Percentiles rank a stretch among this genome's conserved stretches.
Evolutionary conservation across 306 rosid species (phyloP).

Genomic region (Psophocarpus tetragonolobus): DNA sequence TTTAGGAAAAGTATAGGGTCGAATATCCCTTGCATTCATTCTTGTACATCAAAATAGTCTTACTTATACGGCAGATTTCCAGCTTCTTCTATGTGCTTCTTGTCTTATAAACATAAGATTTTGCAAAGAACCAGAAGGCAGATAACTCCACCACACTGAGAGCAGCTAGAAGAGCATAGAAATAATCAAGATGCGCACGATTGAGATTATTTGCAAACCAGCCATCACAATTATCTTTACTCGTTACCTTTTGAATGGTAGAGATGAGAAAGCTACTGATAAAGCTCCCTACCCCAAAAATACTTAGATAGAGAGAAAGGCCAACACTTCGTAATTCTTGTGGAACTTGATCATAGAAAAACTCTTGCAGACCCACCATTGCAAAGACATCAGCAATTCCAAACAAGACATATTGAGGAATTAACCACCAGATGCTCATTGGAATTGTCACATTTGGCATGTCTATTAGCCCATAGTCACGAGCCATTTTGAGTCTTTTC

Average conservation of each 20-base stretch:
- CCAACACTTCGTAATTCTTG: constrained; percentile 61
- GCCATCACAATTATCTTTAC: constrained; percentile 39
- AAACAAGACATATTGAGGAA: constrained; percentile 56
- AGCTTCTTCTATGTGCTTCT: constrained; percentile 5
- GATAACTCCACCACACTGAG: constrained; percentile 29
- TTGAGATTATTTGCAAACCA: constrained; percentile 67
- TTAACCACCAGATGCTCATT: constrained; percentile 75
- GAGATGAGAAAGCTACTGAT: constrained; percentile 62
- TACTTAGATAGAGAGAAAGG: constrained; percentile 55
- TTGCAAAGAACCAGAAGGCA: constrained; percentile 34
- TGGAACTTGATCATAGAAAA: constrained; percentile 72
- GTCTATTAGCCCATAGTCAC: constrained; percentile 54
- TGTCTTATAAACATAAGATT: constrained; percentile 28
- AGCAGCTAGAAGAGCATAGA: constrained; percentile 37
- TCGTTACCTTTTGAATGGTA: constrained; percentile 26
- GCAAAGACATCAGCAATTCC: constrained; percentile 62
- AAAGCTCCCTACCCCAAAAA: constrained; percentile 61
- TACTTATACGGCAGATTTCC: not conserved
- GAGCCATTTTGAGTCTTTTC: constrained; percentile 56
- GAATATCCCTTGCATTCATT: not conserved
- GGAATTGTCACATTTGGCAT: constrained; percentile 56
- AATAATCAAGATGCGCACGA: constrained; percentile 67
- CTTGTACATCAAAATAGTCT: not conserved
- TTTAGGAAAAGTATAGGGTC: no score
- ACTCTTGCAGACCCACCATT: constrained; percentile 71